phyloP scores from a whole-genome alignment of 2,329 filamentous ascomycete genomes.

The Clonostachys solani region DNA sequence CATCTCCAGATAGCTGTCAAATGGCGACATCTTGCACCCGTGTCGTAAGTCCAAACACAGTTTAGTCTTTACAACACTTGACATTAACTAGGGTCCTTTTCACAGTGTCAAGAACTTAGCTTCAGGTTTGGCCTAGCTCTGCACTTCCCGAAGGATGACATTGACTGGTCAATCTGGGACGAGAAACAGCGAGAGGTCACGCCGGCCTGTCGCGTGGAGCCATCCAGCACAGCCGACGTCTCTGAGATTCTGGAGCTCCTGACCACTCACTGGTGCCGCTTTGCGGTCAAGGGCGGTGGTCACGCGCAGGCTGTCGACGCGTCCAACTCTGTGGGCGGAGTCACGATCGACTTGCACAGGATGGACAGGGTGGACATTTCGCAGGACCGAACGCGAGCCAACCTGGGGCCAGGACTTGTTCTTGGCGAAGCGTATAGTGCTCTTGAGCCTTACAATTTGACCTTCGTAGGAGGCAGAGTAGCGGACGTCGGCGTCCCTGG shows the following conservation, averaged over 20 bases:
- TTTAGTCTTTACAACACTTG: too few relatives aligned
- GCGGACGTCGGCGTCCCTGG: slow-evolving; percentile 43
- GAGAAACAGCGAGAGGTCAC: background rate
- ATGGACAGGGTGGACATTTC: slow-evolving; percentile 34
- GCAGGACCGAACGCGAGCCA: slow-evolving; percentile 24
- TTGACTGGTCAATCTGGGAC: background rate
- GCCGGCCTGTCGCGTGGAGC: background rate
- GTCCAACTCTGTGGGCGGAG: slow-evolving; percentile 41
- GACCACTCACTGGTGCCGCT: slow-evolving; percentile 4
- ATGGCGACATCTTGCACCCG: too few relatives aligned
- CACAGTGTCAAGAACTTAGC: too few relatives aligned
- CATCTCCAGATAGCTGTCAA: too few relatives aligned
- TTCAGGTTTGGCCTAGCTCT: too few relatives aligned
- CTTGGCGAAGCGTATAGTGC: slow-evolving; percentile 23
- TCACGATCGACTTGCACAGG: slow-evolving; percentile 42
- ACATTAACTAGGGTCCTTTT: too few relatives aligned
- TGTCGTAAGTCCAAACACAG: too few relatives aligned
- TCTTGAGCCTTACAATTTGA: too few relatives aligned
- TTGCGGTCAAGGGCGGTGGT: slow-evolving; percentile 7
- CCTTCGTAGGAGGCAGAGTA: slow-evolving; percentile 36
- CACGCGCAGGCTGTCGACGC: slow-evolving; percentile 26
- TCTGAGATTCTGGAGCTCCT: background rate
- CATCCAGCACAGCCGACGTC: background rate
- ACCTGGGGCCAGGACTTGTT: slow-evolving; percentile 41
- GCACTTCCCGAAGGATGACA: too few relatives aligned